Base-by-base conservation (phyloP, 208 protist genomes). In the Angomonas ambiguus region DNA sequence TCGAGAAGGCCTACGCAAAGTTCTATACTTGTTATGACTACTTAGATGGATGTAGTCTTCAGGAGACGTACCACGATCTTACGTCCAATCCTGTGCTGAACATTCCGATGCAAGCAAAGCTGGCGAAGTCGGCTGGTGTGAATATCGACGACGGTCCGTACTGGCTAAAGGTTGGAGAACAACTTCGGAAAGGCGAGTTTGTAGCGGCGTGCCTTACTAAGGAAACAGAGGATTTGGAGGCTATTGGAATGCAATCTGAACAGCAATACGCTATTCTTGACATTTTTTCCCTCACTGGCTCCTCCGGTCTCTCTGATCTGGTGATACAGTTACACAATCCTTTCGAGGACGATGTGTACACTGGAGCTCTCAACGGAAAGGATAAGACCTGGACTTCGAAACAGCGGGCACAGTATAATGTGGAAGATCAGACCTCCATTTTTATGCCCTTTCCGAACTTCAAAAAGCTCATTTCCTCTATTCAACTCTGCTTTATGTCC, bases 1-100 rank as follows among this genome's bases (percentile, higher is more conserved):
- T 96, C 59, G 87, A 96, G 78, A 96, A 96, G 82, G 90, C 90
- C 34, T 96, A 96, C 72, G 90, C 90, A 30, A 96, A 96, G 69
- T 92, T 96, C 76, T 88, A 92, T 76, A 80, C 70, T 33, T 65
- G 56, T 33, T 96, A 93, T 72, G 74, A 80, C 30, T 69, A 82
- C 16, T 69, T 96, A 10, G 83, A 91, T n/a, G 82, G 83, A 35
- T 92, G 87, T 65, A 92, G 78, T 18, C 71, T 85, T 3, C 73
- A 75, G 41, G 87, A 96, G 69, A 78, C 83, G 1, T 80, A 90
- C 30, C 82, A 88, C 42, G 90, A 96, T 57, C 38, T 96, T 53
- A 93, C 90, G 0, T 87, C 87, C 32, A 65, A 79, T 30, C 87
- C 89, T 16, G 89, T 95, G 24, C 69, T 84, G 11, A 80, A 92